A percentile compares a stretch with the other conserved stretches of the same genome.
Conservation (phyloP, 2,329 filamentous ascomycete genomes). For the Sclerotinia nivalis region DNA sequence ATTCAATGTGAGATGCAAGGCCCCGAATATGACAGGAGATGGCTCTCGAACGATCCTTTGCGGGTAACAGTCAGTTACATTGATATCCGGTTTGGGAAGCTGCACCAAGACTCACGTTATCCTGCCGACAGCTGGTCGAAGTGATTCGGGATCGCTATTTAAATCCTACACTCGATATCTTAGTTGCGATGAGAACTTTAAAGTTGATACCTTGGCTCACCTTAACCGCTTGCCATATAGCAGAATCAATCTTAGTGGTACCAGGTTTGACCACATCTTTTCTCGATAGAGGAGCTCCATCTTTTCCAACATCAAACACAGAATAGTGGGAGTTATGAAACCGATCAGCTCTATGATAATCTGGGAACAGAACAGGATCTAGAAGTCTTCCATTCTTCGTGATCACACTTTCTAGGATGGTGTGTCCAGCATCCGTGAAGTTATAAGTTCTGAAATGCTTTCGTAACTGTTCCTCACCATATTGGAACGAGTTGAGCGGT, state of each 20-base stretch:
- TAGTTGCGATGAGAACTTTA: background rate
- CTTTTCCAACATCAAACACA: slow-evolving; percentile 36
- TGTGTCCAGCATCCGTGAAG: slow-evolving; percentile 46
- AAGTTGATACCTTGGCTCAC: slow-evolving; percentile 23
- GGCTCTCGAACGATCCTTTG: slow-evolving; percentile 57
- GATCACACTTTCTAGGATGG: slow-evolving; percentile 43
- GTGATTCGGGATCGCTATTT: slow-evolving; percentile 29
- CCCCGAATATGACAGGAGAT: slow-evolving; percentile 59
- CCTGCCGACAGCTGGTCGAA: slow-evolving; percentile 32
- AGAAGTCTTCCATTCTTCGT: slow-evolving; percentile 28
- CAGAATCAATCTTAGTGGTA: slow-evolving; percentile 33
- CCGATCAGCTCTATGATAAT: slow-evolving; percentile 30
- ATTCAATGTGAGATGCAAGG: slow-evolving; percentile 58
- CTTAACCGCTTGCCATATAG: slow-evolving; percentile 35
- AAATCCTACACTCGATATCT: slow-evolving; percentile 30
- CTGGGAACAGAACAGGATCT: slow-evolving; percentile 31
- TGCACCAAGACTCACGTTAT: slow-evolving; percentile 29
- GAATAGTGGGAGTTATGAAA: slow-evolving; percentile 36
- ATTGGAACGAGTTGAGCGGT: slow-evolving; percentile 44
- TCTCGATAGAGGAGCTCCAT: slow-evolving; percentile 35
- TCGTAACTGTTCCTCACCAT: slow-evolving; percentile 48
- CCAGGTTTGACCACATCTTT: slow-evolving; percentile 29
- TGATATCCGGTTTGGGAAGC: background rate
- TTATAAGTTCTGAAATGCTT: slow-evolving; percentile 47
- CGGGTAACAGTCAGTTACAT: background rate